Base-by-base conservation (phyloP, 2,329 filamentous ascomycete species). In the Phoma sp. region DNA sequence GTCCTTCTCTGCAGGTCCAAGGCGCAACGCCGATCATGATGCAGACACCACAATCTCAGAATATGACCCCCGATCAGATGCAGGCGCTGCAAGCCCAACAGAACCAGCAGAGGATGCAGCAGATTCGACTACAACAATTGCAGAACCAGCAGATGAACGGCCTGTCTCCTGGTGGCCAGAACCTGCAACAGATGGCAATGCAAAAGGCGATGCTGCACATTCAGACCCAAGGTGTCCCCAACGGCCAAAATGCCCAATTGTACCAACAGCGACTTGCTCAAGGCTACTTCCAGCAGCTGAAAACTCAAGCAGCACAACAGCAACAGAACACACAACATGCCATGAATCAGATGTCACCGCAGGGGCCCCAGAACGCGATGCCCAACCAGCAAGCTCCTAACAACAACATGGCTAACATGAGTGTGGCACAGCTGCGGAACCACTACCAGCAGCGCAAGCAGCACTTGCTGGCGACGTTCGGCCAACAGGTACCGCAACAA, bases 21-120 rank as follows among this genome's bases (percentile, higher is more conserved):
- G 70, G 73, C 25, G 64, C 62, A 14, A 74, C 73, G 11, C 73
- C 71, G 5, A 68, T 72, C 56, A 75, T 76, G 71, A 73, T 74
- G 64, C 69, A 67, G 20, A 66, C 71, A 30, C 72, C 73, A 29
- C 62, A 64, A 14, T 59, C 65, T 25, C 65, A 72, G 25, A 66
- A 66, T 40, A 67, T 74, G 64, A 72, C 72, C 4, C 72, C 71
- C 5, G 72, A 74, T 38, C 68, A 73, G 10, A 65, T 73, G 58
- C 68, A 74, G 28, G 60, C 68, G 39, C 23, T 66, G 18, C 67
- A 66, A 34, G 50, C 50, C 14, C 60, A 64, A 23, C 66, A 69
- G n/a, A 68, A 65, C 30, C 66, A 69, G 45, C 73, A 60, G 30
- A 59, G 55, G 26, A 42, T 66, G 29, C 59, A 63, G n/a, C 54